Conservation (phyloP, 1,284 basidiomycete species). For the Clitocybe nebularis region DNA sequence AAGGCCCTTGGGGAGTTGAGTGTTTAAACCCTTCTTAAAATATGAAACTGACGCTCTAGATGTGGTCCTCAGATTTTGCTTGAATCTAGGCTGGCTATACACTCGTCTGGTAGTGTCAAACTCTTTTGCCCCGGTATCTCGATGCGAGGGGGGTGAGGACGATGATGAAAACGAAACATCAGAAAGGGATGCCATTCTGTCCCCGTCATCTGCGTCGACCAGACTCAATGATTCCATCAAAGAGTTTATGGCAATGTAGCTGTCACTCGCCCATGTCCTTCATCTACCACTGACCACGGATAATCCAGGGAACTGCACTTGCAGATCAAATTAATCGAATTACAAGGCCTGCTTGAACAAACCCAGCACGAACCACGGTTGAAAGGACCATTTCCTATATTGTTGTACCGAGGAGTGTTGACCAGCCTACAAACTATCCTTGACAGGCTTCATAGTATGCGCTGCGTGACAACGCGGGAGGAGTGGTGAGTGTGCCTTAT, state of each 20-base stretch:
- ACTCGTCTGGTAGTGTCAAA: slow-evolving; percentile 77
- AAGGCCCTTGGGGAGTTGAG: slow-evolving; percentile 76
- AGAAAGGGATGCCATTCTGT: slow-evolving; percentile 30
- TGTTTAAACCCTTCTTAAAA: not conserved
- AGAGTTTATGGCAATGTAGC: slow-evolving; percentile 89
- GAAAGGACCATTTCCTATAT: slow-evolving; percentile 87
- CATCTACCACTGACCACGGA: not conserved
- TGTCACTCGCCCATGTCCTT: slow-evolving; percentile 1
- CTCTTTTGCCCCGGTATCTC: slow-evolving; percentile 51
- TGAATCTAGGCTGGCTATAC: slow-evolving; percentile 84
- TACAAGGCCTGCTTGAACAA: slow-evolving; percentile 80
- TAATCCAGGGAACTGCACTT: slow-evolving; percentile 84
- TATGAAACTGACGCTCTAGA: slow-evolving; percentile 1
- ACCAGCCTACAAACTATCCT: slow-evolving; percentile 86
- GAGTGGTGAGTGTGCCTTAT: slow-evolving; percentile 67
- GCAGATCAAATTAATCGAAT: slow-evolving; percentile 83
- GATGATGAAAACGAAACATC: slow-evolving; percentile 23
- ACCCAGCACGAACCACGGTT: slow-evolving; percentile 91
- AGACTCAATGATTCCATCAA: slow-evolving; percentile 62
- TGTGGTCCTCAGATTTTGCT: slow-evolving; percentile 55
- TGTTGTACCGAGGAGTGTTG: slow-evolving; percentile 81
- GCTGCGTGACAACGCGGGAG: slow-evolving; percentile 89
- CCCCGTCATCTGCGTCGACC: slow-evolving; percentile 34
- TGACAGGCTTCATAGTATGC: slow-evolving; percentile 90
- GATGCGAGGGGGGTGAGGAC: slow-evolving; percentile 26